phyloP scores from a whole-genome alignment of 352 stramenopile genomes.

The Phytophthora sp. region DNA sequence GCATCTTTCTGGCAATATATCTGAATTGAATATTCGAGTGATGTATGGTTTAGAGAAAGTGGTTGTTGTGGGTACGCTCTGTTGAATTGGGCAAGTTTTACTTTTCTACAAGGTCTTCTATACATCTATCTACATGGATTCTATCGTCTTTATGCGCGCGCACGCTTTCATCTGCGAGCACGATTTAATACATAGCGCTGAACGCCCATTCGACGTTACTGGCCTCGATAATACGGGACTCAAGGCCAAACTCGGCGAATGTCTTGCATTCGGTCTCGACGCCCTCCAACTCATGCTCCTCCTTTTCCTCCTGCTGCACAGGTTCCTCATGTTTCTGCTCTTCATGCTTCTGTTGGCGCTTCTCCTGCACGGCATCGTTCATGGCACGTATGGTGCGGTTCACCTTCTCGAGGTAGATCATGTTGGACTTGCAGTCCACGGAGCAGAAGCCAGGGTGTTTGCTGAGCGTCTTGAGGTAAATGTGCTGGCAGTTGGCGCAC shows the following conservation, averaged over 20 bases:
- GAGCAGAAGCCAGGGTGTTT: slow-evolving; percentile 80
- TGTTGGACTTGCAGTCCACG: slow-evolving; percentile 90
- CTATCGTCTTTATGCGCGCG: background rate
- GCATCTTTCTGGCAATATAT: slow-evolving; percentile 3
- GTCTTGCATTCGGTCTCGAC: slow-evolving; percentile 47
- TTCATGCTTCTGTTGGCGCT: slow-evolving; percentile 43
- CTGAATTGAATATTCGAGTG: slow-evolving; percentile 17
- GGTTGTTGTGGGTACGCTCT: slow-evolving; percentile 23
- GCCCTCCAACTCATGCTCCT: slow-evolving; percentile 21
- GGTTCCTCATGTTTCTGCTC: slow-evolving; percentile 21
- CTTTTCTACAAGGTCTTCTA: slow-evolving; percentile 33
- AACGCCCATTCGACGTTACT: slow-evolving; percentile 81
- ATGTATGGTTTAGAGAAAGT: background rate
- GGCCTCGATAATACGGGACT: slow-evolving; percentile 59
- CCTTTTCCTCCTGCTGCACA: slow-evolving; percentile 9
- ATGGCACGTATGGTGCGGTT: slow-evolving; percentile 84
- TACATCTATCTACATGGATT: slow-evolving; percentile 32
- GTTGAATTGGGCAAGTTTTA: slow-evolving; percentile 34
- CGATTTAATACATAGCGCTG: slow-evolving; percentile 74
- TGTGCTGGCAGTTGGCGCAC: slow-evolving; percentile 84
- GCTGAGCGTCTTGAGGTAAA: slow-evolving; percentile 89
- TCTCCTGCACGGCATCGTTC: slow-evolving; percentile 68
- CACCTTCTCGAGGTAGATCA: slow-evolving; percentile 81
- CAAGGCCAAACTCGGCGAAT: slow-evolving; percentile 79
- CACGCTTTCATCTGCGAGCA: slow-evolving; percentile 6